Percentiles rank a stretch among this genome's conserved stretches.
Evolutionary conservation across 106 monocot species (phyloP).

Genomic region (Acanthochlamys bracteata): DNA sequence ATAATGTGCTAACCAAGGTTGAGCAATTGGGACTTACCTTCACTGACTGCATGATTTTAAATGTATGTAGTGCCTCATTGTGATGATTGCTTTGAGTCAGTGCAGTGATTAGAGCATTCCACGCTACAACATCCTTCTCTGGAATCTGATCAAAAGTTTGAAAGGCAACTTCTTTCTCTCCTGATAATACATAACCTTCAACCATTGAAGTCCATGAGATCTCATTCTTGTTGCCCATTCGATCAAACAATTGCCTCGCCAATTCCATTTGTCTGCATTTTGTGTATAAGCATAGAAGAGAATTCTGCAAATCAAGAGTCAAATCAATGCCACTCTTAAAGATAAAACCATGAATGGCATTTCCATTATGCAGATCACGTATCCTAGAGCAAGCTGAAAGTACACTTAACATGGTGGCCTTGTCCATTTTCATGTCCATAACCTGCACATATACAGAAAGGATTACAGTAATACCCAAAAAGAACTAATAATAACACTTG

Average conservation of each 20-base stretch:
- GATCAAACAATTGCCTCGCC: slow-evolving; percentile 23
- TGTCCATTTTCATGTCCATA: slow-evolving; percentile 19
- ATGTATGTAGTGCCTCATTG: slow-evolving; percentile 26
- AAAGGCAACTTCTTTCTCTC: slow-evolving; percentile 19
- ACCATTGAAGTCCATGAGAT: slow-evolving; percentile 42
- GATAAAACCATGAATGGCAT: slow-evolving; percentile 27
- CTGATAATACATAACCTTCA: slow-evolving; percentile 22
- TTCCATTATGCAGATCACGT: slow-evolving; percentile 14
- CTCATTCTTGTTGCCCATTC: slow-evolving; percentile 22
- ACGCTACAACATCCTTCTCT: slow-evolving; percentile 27
- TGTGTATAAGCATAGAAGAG: slow-evolving; percentile 26
- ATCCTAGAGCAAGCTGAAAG: slow-evolving; percentile 20
- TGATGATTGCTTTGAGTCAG: slow-evolving; percentile 9
- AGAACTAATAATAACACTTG: no score
- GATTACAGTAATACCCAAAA: no score
- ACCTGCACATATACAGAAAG: slow-evolving; percentile 7
- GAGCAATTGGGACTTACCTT: slow-evolving; percentile 23
- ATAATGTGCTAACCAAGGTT: slow-evolving; percentile 27
- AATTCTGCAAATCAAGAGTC: slow-evolving; percentile 29
- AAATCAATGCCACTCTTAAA: slow-evolving; percentile 13
- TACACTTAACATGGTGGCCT: slow-evolving; percentile 22
- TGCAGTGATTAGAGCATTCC: slow-evolving; percentile 38
- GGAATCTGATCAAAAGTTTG: slow-evolving; percentile 29
- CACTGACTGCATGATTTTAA: slow-evolving; percentile 29
- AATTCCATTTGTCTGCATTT: slow-evolving; percentile 26